Evolutionary conservation across 441 rosid species (phyloP).

Genomic region (Adansonia rubrostipa): DNA sequence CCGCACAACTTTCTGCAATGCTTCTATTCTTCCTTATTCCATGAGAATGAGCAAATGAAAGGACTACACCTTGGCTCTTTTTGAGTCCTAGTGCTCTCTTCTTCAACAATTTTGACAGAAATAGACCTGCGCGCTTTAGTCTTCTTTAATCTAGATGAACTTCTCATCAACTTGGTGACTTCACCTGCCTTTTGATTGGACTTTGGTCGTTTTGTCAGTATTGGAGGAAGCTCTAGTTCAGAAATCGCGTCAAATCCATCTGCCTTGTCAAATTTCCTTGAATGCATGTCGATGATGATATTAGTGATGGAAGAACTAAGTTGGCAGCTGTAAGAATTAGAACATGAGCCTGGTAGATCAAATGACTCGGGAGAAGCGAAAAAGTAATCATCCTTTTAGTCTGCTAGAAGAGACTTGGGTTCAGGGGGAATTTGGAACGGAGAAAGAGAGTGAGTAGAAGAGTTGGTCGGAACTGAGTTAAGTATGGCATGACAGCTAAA

Average conservation of each 20-base stretch:
- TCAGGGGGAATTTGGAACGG: conserved; percentile 36
- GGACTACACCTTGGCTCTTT: too few relatives aligned
- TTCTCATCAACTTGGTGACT: conserved; percentile 20
- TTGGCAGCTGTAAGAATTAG: conserved; percentile 32
- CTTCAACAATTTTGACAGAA: too few relatives aligned
- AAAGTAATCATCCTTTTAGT: conserved; percentile 30
- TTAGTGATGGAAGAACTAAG: conserved; percentile 39
- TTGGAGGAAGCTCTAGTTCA: conserved; percentile 39
- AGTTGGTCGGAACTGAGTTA: conserved; percentile 22
- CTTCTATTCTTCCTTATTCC: too few relatives aligned
- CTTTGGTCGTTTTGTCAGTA: conserved; percentile 34
- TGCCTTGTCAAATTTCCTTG: conserved; percentile 20
- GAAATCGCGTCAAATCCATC: conserved; percentile 32
- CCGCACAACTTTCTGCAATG: conserved; percentile 48
- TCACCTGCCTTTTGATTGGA: background rate
- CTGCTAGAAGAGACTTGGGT: conserved; percentile 24
- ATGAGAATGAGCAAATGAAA: too few relatives aligned
- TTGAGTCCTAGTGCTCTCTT: too few relatives aligned
- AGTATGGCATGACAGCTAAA: conserved; percentile 27
- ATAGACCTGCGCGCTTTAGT: too few relatives aligned
- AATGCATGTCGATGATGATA: conserved; percentile 47
- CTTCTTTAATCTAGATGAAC: background rate
- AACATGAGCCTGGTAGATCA: background rate
- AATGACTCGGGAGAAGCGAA: background rate
- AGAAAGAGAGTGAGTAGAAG: conserved; percentile 38